Evolutionary conservation across 2,329 filamentous ascomycete genomes (phyloP).

Genomic region (Ophiostoma sp.): DNA sequence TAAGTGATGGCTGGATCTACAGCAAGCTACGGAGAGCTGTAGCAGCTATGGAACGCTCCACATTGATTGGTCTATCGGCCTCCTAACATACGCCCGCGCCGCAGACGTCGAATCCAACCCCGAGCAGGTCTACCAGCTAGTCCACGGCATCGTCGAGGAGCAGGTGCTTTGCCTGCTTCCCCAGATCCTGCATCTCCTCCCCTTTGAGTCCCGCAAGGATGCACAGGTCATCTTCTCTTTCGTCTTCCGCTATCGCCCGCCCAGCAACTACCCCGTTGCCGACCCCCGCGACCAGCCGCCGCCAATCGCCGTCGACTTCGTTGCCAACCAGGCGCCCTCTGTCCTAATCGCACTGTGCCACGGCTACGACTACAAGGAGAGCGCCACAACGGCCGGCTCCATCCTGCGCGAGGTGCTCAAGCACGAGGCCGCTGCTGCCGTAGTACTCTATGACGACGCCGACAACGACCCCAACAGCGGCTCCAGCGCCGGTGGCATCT

Average conservation of each 20-base stretch:
- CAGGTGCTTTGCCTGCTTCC: slow-evolving; percentile 83
- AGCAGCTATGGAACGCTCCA: not conserved
- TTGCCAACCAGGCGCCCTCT: slow-evolving; percentile 79
- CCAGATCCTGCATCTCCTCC: slow-evolving; percentile 72
- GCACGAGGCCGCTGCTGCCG: slow-evolving; percentile 81
- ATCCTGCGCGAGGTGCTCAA: slow-evolving; percentile 84
- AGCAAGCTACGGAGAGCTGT: not conserved
- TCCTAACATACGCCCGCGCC: not conserved
- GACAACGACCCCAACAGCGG: slow-evolving; percentile 48
- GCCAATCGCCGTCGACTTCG: slow-evolving; percentile 80
- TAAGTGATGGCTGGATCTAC: slow-evolving; percentile 37
- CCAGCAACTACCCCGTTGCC: slow-evolving; percentile 32
- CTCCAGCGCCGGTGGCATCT: slow-evolving; percentile 69
- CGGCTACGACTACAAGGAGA: slow-evolving; percentile 85
- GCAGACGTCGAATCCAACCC: slow-evolving; percentile 78
- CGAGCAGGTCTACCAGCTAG: slow-evolving; percentile 80
- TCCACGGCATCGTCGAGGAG: slow-evolving; percentile 77
- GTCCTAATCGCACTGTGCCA: slow-evolving; percentile 83
- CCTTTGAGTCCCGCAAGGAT: slow-evolving; percentile 95
- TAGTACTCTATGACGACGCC: slow-evolving; percentile 89
- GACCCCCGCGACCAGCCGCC: slow-evolving; percentile 52
- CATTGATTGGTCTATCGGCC: not conserved
- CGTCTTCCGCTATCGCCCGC: slow-evolving; percentile 81
- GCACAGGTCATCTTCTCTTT: slow-evolving; percentile 94
- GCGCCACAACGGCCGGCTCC: slow-evolving; percentile 83